Evolutionary conservation across 2,329 filamentous ascomycete species (phyloP).

Genomic region (Apiospora sp.): DNA sequence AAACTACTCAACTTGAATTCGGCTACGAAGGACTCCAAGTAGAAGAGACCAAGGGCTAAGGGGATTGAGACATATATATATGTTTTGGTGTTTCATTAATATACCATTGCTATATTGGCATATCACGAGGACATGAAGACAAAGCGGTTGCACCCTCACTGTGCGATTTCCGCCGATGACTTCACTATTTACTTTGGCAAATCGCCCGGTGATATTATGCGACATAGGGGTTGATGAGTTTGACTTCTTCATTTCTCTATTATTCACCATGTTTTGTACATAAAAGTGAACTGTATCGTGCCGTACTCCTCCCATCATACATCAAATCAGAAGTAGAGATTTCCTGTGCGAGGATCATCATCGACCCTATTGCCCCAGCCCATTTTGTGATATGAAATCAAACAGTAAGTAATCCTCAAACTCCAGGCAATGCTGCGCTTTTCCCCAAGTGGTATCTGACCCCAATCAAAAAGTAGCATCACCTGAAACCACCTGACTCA

Average conservation of each 20-base stretch:
- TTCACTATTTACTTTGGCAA: background rate
- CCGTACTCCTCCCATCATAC: background rate
- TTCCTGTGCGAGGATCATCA: background rate
- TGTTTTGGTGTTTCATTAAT: background rate
- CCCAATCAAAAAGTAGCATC: conserved; percentile 11
- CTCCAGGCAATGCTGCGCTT: conserved; percentile 18
- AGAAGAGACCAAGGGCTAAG: background rate
- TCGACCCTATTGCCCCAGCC: background rate
- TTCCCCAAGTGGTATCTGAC: conserved; percentile 15
- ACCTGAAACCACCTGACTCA: conserved; percentile 5
- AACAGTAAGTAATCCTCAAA: conserved; percentile 12
- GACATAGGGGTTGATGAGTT: background rate
- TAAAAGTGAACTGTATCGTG: background rate
- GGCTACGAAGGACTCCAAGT: background rate
- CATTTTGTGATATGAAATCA: conserved; percentile 3
- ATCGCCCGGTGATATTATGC: background rate
- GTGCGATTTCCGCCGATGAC: background rate
- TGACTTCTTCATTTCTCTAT: background rate
- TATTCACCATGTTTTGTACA: background rate
- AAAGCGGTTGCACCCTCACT: background rate
- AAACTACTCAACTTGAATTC: background rate
- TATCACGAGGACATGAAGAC: conserved; percentile 1
- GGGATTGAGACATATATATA: background rate
- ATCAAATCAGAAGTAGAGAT: conserved; percentile 14
- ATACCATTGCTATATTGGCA: background rate